Base-by-base conservation (phyloP, 2,329 filamentous ascomycete species). In the Chaetomiaceae sp. region DNA sequence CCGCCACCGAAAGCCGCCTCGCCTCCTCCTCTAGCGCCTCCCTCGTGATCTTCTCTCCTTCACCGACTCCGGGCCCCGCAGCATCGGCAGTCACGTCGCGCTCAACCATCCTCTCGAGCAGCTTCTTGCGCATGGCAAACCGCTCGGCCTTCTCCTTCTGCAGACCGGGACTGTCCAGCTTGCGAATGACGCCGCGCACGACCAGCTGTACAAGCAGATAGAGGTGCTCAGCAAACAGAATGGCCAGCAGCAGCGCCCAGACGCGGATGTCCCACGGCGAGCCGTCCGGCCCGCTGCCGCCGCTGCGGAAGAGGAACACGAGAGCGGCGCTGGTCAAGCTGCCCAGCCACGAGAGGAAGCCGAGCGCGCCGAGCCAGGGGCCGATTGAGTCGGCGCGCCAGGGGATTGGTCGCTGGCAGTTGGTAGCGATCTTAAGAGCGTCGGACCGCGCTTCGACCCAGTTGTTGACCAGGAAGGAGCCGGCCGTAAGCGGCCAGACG, bases 371-470 rank as follows among this genome's bases (percentile, higher is more conserved):
- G 11, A 97, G 72, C 85, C 89, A 97, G 1, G 93, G 90, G 0
- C 93, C 93, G 56, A 98, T 97, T 1, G 87, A 93, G 67, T 97
- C 93, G 1, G 88, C 83, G 43, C 93, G 81, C 78, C 86, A 88
- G 1, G 93, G 93, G 30, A 87, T 88, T 0, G 93, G 93, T 3
- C 93, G 83, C 59, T 91, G 85, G 73, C 88, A 90, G 64, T 90
- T 85, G 38, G 88, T 75, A 46, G 89, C 89, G 58, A 97, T 95
- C 66, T 98, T 98, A 69, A 95, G 78, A 2, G 91, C 90, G 62
- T 98, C 93, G 1, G 88, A 88, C 34, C 93, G 86, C 32, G 97
- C 78, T 63, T 97, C 93, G 47, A 98, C 71, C 89, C 91, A 97
- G 69, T 97, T 94, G 69, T 97, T 97, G 65, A 93, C 71, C 11